Percentiles rank a stretch among this genome's conserved stretches.
phyloP scores from a whole-genome alignment of 306 rosid genomes.

The Fragaria ananassa region DNA sequence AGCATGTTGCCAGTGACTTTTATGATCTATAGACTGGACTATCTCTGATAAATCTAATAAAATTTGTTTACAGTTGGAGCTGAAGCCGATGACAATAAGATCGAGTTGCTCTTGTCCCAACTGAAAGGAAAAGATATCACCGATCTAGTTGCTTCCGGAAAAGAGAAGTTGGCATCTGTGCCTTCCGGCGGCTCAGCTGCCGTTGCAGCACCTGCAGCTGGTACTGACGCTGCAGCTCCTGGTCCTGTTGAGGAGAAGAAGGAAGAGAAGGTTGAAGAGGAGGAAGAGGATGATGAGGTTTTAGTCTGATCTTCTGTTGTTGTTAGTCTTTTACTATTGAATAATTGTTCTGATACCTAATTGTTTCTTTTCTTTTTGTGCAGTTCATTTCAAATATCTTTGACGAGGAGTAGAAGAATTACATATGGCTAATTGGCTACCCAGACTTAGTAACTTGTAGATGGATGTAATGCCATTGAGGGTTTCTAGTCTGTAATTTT shows the following conservation, averaged over 20 bases:
- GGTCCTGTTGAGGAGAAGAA: slow-evolving; percentile 56
- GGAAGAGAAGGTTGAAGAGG: slow-evolving; percentile 65
- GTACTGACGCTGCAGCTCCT: slow-evolving; percentile 29
- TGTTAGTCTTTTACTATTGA: not conserved
- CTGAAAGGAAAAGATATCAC: slow-evolving; percentile 53
- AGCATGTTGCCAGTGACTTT: too few relatives aligned
- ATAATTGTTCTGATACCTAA: not conserved
- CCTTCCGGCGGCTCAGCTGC: slow-evolving; percentile 56
- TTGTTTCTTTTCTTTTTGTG: not conserved
- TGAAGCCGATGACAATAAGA: slow-evolving; percentile 41
- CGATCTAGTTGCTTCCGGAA: slow-evolving; percentile 60
- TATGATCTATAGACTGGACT: not conserved
- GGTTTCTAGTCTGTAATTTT: not conserved
- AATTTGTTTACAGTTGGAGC: slow-evolving; percentile 45
- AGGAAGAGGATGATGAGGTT: not conserved
- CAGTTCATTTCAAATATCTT: not conserved
- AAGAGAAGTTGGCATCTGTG: slow-evolving; percentile 61
- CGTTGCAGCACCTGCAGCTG: slow-evolving; percentile 43
- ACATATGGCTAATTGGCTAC: not conserved
- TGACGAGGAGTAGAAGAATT: not conserved
- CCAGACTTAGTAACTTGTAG: not conserved
- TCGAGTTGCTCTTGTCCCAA: slow-evolving; percentile 46
- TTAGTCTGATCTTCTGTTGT: not conserved
- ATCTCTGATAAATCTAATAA: not conserved
- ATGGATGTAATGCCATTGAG: not conserved